These are phyloP conservation scores for Eudorina sp. DNA, from an alignment of 139 green algal species.

Conservation along the genomic window DNA sequence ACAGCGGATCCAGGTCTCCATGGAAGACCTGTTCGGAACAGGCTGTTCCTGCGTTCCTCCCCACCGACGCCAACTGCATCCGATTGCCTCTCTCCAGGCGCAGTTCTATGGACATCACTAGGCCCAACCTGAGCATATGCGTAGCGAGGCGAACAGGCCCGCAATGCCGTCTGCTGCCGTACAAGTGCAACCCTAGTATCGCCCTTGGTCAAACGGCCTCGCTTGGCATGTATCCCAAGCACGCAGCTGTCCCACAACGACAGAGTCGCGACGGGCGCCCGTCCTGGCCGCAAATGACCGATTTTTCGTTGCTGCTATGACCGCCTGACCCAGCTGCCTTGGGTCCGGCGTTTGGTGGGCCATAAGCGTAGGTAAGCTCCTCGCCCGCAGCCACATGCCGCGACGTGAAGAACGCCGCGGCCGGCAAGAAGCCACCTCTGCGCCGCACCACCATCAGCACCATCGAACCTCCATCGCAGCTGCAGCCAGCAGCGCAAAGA, in stretches of 20 bases:
- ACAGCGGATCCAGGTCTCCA: too few species aligned
- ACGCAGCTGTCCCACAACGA: background rate
- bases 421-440: slow-evolving; percentile 63
- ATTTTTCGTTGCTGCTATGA: background rate
- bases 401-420: slow-evolving; percentile 63
- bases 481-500: too few species aligned
- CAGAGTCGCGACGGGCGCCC: background rate
- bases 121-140: too few species aligned
- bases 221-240: slow-evolving; percentile 15
- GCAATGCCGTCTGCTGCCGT: too few species aligned
- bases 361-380: slow-evolving; percentile 80
- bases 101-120: too few species aligned
- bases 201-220: slow-evolving; percentile 8
- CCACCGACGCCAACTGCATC: too few species aligned
- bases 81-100: too few species aligned
- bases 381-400: slow-evolving; percentile 56
- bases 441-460: slow-evolving; percentile 54
- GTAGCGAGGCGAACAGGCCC: too few species aligned
- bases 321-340: background rate
- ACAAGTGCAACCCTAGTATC: too few species aligned
- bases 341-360: slow-evolving; percentile 46
- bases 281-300: background rate
- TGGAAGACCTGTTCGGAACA: too few species aligned
- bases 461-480: slow-evolving; percentile 77
- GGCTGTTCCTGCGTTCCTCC: too few species aligned